Base-by-base conservation (phyloP, 331 rosid species). In the Acacia pycnantha region DNA sequence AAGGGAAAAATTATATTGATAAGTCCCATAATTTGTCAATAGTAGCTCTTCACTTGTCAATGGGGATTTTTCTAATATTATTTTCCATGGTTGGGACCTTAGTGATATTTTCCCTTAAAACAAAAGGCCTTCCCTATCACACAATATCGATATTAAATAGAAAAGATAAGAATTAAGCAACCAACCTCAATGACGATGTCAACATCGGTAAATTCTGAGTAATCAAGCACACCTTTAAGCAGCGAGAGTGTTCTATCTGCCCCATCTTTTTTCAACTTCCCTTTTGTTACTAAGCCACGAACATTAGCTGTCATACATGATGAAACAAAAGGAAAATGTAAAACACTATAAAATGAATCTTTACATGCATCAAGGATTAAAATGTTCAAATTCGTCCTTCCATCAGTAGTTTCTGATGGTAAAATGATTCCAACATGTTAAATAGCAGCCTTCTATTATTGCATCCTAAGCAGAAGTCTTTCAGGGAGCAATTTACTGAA, bases 141-240 rank as follows among this genome's bases (percentile, higher is more conserved):
- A 22, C 21, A 21, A 37, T 31, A 54, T 54, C 53, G 44, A 69
- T 9, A 47, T 51, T 50, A 65, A n/a, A 85, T 15, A 2, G 84
- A 59, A 64, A 65, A 61, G 62, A 31, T 59, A 58, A 65, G 51
- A 70, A 69, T 82, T 83, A 77, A 80, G 68, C 75, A 73, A 86
- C 85, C 53, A 73, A 94, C 98, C 99, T 96, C 99, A 83, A 96
- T 91, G 84, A 96, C 99, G 92, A 96, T 73, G 86, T 94, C 98
- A 74, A 87, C 93, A 81, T 96, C 97, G 81, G 84, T 94, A 83
- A 94, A 92, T 70, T 91, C 95, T 16, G 93, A 56, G 86, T 94
- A 96, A 87, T 94, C 97, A 76, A 96, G 79, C 83, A 86, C 92
- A 69, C 97, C 99, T 89, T 96, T 92, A 82, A 94, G 94, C 83